phyloP scores from a whole-genome alignment of 805 yeast genomes.

The Ogataea nakhonphanomensis region DNA sequence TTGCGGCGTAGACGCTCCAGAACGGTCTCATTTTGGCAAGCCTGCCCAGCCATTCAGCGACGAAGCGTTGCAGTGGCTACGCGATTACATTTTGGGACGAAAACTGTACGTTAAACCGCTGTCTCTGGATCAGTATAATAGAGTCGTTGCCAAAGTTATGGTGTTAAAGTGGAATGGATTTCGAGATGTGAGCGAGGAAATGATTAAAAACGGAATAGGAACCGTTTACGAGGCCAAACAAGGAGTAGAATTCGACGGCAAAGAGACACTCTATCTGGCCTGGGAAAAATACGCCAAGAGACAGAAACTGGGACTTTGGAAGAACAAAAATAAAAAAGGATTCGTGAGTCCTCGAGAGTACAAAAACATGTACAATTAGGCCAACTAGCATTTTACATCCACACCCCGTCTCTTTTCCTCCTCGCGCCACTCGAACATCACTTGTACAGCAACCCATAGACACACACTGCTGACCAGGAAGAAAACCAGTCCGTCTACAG shows the following conservation, averaged over 20 bases:
- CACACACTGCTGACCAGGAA: constrained; percentile 57
- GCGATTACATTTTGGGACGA: constrained; percentile 59
- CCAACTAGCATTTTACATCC: constrained; percentile 66
- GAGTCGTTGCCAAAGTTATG: constrained; percentile 78
- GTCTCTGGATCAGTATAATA: constrained; percentile 79
- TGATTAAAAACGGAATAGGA: constrained; percentile 81
- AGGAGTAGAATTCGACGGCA: constrained; percentile 84
- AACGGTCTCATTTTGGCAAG: constrained; percentile 88
- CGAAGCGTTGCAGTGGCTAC: constrained; percentile 80
- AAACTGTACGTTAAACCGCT: constrained; percentile 74
- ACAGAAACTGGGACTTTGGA: constrained; percentile 68
- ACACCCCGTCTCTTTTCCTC: constrained; percentile 81
- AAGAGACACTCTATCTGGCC: constrained; percentile 54
- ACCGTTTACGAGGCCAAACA: constrained; percentile 80
- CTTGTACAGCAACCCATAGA: constrained; percentile 81
- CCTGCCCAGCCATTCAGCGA: constrained; percentile 86
- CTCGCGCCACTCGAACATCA: constrained; percentile 92
- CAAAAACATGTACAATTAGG: constrained; percentile 42
- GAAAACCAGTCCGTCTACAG: constrained; percentile 65
- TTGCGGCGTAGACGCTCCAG: constrained; percentile 97
- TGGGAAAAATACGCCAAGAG: constrained; percentile 59
- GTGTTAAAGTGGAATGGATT: constrained; percentile 63
- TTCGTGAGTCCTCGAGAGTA: constrained; percentile 74
- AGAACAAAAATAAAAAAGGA: constrained; percentile 35
- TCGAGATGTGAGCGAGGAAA: constrained; percentile 80